These are phyloP conservation scores for Carex scoparia DNA, from an alignment of 176 grass and related monocot genomes.

Conservation along the genomic window DNA sequence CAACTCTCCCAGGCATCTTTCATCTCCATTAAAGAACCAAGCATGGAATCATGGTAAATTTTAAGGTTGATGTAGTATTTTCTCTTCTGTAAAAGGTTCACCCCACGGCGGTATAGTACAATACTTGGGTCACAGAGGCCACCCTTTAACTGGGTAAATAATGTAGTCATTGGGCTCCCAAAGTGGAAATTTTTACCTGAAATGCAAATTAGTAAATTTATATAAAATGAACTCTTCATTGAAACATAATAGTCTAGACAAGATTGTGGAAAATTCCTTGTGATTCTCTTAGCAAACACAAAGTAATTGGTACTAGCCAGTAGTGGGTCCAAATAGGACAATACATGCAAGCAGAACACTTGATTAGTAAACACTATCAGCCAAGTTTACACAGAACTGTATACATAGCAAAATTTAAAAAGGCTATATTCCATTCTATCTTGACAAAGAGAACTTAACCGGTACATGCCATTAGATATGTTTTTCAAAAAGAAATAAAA, in stretches of 20 bases:
- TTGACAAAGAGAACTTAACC: not conserved
- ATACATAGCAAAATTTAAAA: not conserved
- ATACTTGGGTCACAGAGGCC: slow-evolving; percentile 77
- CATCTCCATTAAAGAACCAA: slow-evolving; percentile 42
- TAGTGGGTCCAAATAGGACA: not conserved
- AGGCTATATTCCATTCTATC: not conserved
- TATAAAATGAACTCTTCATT: not conserved
- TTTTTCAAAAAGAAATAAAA: not conserved
- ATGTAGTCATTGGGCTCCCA: slow-evolving; percentile 39
- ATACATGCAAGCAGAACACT: not conserved
- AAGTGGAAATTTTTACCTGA: slow-evolving; percentile 67
- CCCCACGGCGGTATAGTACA: slow-evolving; percentile 49
- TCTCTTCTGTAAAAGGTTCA: slow-evolving; percentile 40
- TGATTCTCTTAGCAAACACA: not conserved
- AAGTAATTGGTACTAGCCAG: not conserved
- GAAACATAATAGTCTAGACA: not conserved
- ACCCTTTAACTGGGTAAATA: slow-evolving; percentile 54
- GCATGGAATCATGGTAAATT: slow-evolving; percentile 77
- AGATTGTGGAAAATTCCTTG: not conserved
- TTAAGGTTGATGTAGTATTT: slow-evolving; percentile 72
- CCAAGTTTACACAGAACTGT: not conserved
- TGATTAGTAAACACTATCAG: not conserved
- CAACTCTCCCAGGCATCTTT: slow-evolving; percentile 75
- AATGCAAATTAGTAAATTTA: slow-evolving; percentile 3
- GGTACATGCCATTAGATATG: not conserved